Base-by-base conservation (phyloP, 2,329 filamentous ascomycete species). In the Diplodia seriata region DNA sequence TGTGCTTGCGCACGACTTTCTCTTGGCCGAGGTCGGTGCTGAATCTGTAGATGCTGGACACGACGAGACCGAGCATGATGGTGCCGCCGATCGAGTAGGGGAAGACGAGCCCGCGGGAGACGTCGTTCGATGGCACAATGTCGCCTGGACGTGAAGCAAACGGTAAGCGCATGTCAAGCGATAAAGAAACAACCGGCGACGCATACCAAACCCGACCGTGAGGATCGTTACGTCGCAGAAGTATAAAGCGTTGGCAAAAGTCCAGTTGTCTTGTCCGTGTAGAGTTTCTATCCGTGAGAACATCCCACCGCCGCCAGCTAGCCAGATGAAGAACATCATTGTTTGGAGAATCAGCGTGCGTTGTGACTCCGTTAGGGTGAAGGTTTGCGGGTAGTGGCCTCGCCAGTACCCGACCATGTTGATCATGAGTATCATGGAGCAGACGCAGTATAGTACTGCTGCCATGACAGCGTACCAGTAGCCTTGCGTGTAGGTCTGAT, bases 321-420 rank as follows among this genome's bases (percentile, higher is more conserved):
- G 82, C 83, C 95, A 97, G 57, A 92, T 80, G 63, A 97, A 89
- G 75, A 96, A 92, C 67, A 91, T 82, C 78, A 96, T 96, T 1
- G 93, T 97, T 78, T 97, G 94, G 33, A 97, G 80, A 83, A 97
- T 97, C 26, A 97, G 82, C 0, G 92, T 97, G 11, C 94, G 87
- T 77, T 97, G 94, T 69, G 90, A 90, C 65, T 89, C 87, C 0
- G 91, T 94, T 29, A 97, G 83, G 4, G 85, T 82, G 72, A 97
- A 97, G 73, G 93, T 89, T 72, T 92, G 90, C 7, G 85, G 85
- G 73, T 97, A 97, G 72, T 92, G 90, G 0, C 89, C 89, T 0
- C 89, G 80, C 68, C 87, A 86, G 56, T 93, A 94, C 9, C 93
- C 93, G 67, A 89, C 85, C 80, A 94, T 92, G 26, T 94, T 97